phyloP scores from a whole-genome alignment of 306 rosid species.

The Trifolium dubium region DNA sequence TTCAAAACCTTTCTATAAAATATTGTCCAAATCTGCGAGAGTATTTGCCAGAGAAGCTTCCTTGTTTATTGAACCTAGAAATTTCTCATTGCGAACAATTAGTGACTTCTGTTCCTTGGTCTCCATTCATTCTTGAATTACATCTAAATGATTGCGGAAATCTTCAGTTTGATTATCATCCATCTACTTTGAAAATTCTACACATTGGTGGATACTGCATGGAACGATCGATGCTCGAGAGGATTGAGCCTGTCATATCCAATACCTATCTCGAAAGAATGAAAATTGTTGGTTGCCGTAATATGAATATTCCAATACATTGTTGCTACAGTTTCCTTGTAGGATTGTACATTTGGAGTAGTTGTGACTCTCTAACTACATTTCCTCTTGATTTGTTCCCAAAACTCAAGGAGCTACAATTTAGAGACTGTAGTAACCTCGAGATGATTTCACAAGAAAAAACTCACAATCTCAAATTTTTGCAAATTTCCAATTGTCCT shows the following conservation, averaged over 20 bases:
- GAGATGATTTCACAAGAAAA: background rate
- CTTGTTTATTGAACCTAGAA: background rate
- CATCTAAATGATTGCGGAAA: background rate
- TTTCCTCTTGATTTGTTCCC: background rate
- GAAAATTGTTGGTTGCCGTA: background rate
- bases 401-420: background rate
- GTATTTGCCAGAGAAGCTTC: background rate
- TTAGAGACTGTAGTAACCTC: background rate
- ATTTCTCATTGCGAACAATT: background rate
- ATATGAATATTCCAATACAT: background rate
- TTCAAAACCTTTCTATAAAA: background rate
- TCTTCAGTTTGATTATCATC: background rate
- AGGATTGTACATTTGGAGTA: background rate
- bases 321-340: background rate
- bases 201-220: background rate
- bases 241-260: background rate
- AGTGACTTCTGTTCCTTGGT: background rate
- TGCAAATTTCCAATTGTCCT: background rate
- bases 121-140: background rate
- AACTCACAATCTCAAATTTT: background rate
- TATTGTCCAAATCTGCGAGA: background rate
- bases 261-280: background rate
- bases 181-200: background rate
- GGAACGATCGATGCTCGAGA: background rate
- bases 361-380: background rate